Evolutionary conservation across 352 stramenopile genomes (phyloP).

Genomic region (Peronospora belbahrii): DNA sequence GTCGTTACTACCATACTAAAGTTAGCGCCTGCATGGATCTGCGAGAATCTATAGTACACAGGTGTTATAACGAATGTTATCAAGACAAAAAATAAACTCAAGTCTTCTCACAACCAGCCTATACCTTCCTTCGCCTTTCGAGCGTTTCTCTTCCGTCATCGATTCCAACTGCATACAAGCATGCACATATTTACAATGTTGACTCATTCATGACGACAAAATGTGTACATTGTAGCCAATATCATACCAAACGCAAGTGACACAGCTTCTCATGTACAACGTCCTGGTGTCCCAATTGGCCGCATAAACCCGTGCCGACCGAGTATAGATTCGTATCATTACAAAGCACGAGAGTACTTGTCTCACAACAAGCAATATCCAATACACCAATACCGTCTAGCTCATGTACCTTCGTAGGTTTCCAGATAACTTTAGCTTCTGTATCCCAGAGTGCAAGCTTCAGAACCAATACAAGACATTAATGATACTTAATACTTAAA

Average conservation of each 20-base stretch:
- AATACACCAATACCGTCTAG: constrained; percentile 58
- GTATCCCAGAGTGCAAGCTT: constrained; percentile 45
- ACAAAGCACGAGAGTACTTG: constrained; percentile 46
- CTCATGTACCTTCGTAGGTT: constrained; percentile 48
- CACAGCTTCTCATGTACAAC: constrained; percentile 73
- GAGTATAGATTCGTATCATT: constrained; percentile 77
- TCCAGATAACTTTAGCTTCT: constrained; percentile 48
- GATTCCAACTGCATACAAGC: constrained; percentile 42
- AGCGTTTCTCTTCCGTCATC: constrained; percentile 66
- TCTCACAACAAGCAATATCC: constrained; percentile 57
- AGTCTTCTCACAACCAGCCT: background rate
- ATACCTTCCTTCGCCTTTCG: constrained; percentile 64
- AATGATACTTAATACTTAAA: constrained; percentile 3
- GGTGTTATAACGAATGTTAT: background rate
- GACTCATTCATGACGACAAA: background rate
- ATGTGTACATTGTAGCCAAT: background rate
- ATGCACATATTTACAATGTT: constrained; percentile 4
- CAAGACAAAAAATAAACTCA: no score
- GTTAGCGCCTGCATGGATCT: constrained; percentile 46
- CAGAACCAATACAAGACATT: background rate
- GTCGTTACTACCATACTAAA: constrained; percentile 53
- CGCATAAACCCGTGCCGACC: constrained; percentile 44
- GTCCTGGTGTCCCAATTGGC: constrained; percentile 69
- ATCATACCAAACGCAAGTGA: constrained; percentile 60
- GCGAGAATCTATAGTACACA: constrained; percentile 35